Percentiles rank a stretch among this genome's conserved stretches.
Conservation (phyloP, 495 filamentous ascomycete species). For the Hyphodiscus hymeniophilus region DNA sequence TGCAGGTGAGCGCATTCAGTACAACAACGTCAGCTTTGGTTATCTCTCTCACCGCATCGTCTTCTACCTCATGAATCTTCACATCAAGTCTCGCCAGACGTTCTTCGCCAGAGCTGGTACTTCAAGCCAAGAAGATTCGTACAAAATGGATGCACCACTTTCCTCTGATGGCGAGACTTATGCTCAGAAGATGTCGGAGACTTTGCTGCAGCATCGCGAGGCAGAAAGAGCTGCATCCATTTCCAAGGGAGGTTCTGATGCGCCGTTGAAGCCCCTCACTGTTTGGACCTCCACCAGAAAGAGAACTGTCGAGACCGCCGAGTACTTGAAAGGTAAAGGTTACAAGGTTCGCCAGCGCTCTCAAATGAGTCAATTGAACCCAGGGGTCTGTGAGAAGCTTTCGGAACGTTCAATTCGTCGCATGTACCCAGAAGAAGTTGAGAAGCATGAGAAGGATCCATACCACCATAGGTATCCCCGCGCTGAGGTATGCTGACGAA, state of each 20-base stretch:
- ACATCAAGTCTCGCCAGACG: slow-evolving; percentile 87
- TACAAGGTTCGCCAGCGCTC: slow-evolving; percentile 84
- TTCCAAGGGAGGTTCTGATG: slow-evolving; percentile 56
- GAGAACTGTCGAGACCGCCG: slow-evolving; percentile 85
- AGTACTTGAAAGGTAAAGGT: slow-evolving; percentile 64
- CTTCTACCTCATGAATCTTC: slow-evolving; percentile 94
- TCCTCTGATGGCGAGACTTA: slow-evolving; percentile 79
- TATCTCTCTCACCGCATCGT: slow-evolving; percentile 95
- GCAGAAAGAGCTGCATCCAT: slow-evolving; percentile 63
- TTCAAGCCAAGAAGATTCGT: slow-evolving; percentile 69
- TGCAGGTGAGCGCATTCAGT: slow-evolving; percentile 81
- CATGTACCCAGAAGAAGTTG: slow-evolving; percentile 81
- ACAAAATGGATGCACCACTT: slow-evolving; percentile 80
- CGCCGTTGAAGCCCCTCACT: slow-evolving; percentile 68
- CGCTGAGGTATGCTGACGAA: slow-evolving; percentile 60
- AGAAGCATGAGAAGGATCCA: slow-evolving; percentile 88
- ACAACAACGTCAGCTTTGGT: slow-evolving; percentile 93
- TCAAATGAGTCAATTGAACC: slow-evolving; percentile 95
- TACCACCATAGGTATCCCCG: slow-evolving; percentile 96
- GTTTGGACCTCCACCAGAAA: slow-evolving; percentile 93
- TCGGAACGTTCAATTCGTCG: slow-evolving; percentile 67
- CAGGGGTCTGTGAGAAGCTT: slow-evolving; percentile 90
- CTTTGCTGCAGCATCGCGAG: slow-evolving; percentile 72
- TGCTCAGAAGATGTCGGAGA: slow-evolving; percentile 78
- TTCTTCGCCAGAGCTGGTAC: slow-evolving; percentile 82